These are phyloP conservation scores for Dactylellina drechsleri DNA, from an alignment of 2,329 filamentous ascomycete species.

Conservation along the genomic window DNA sequence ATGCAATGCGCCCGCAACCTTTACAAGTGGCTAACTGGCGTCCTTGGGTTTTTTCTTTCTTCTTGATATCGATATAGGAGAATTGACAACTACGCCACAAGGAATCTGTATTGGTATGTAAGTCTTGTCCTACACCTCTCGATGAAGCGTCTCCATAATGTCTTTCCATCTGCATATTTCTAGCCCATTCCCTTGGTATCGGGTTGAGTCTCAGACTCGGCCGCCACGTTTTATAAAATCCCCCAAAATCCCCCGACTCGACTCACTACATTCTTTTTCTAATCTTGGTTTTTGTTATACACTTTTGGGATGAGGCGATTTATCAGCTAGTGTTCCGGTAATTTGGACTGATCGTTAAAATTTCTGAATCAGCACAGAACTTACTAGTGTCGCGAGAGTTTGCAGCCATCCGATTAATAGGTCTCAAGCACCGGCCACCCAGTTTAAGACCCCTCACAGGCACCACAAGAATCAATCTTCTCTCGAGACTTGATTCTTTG, in stretches of 20 bases:
- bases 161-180: conserved; percentile 20
- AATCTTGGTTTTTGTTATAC: conserved; percentile 1
- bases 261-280: neutral
- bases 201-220: conserved; percentile 27
- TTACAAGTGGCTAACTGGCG: conserved; percentile 32
- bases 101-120: conserved; percentile 31
- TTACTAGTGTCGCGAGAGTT: no score
- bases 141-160: conserved; percentile 6
- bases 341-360: conserved; percentile 11
- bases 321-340: conserved; percentile 19
- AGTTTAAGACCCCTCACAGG: neutral
- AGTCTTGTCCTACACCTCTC: conserved; percentile 3
- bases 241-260: neutral
- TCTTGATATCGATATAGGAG: neutral
- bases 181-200: conserved; percentile 45
- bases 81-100: neutral
- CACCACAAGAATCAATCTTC: neutral
- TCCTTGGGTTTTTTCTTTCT: neutral
- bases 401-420: neutral
- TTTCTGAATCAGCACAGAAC: conserved; percentile 8
- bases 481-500: neutral
- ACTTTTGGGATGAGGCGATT: neutral
- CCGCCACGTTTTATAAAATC: conserved; percentile 49
- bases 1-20: neutral
- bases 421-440: conserved; percentile 11